Evolutionary conservation across 345 rosid genomes (phyloP).

Genomic region (Linum lewisii): DNA sequence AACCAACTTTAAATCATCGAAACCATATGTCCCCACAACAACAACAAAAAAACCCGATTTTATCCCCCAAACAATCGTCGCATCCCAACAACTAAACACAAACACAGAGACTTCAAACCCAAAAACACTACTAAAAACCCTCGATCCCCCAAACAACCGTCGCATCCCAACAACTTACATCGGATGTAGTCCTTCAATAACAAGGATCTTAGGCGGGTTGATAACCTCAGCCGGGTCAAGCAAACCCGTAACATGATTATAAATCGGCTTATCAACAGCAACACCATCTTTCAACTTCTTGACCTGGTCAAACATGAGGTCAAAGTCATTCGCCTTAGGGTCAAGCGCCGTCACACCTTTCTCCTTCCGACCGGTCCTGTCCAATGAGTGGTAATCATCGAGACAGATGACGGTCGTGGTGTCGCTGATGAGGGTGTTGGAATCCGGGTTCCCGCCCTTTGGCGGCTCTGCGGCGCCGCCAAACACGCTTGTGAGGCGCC

Average conservation of each 20-base stretch:
- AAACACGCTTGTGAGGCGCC: conserved; percentile 85
- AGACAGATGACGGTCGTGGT: conserved; percentile 86
- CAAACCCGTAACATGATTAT: conserved; percentile 87
- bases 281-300: conserved; percentile 73
- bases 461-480: conserved; percentile 97
- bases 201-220: conserved; percentile 91
- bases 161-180: no score
- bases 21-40: no score
- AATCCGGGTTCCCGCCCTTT: conserved; percentile 90
- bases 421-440: conserved; percentile 88
- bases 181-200: conserved; percentile 97
- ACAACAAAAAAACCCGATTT: no score
- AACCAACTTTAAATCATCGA: no score
- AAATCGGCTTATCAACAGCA: conserved; percentile 82
- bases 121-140: no score
- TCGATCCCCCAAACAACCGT: no score
- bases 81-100: no score
- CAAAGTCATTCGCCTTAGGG: conserved; percentile 83
- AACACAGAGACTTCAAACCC: no score
- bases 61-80: no score
- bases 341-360: conserved; percentile 92
- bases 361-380: conserved; percentile 79
- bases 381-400: conserved; percentile 87
- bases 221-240: conserved; percentile 87
- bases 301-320: conserved; percentile 94